phyloP scores from a whole-genome alignment of 2,329 filamentous ascomycete genomes.

The Rhynchosporium graminicola region DNA sequence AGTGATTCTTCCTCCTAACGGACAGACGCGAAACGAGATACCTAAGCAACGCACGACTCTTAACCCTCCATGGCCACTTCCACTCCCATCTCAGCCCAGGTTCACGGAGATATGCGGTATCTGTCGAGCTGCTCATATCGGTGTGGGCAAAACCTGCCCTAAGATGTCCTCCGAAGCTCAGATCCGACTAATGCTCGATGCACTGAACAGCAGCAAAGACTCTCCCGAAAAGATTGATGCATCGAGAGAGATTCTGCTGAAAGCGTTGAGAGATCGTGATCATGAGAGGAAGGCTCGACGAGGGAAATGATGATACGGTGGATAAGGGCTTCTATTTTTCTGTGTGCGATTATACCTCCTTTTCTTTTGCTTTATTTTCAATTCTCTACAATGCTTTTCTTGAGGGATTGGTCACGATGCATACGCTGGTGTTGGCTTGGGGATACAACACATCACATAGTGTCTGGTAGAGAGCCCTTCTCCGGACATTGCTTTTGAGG shows the following conservation, averaged over 20 bases:
- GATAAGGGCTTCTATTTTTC: no score
- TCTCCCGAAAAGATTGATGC: conserved; percentile 51
- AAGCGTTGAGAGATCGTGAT: conserved; percentile 12
- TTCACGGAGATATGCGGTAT: conserved; percentile 63
- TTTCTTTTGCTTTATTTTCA: neutral
- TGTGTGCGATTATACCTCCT: neutral
- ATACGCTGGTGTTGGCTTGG: neutral
- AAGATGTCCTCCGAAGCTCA: conserved; percentile 64
- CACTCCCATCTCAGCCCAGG: conserved; percentile 56
- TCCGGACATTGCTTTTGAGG: no score
- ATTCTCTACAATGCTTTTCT: neutral
- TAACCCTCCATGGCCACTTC: conserved; percentile 53
- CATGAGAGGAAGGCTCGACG: conserved; percentile 6
- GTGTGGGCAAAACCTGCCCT: conserved; percentile 57
- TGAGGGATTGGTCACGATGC: neutral
- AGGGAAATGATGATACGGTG: neutral
- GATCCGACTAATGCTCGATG: conserved; percentile 63
- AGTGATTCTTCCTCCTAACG: neutral
- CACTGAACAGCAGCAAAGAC: conserved; percentile 60
- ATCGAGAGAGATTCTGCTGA: conserved; percentile 13
- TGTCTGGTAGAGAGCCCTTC: no score
- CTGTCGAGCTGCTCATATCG: conserved; percentile 64
- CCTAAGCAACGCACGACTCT: no score
- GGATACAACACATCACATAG: no score
- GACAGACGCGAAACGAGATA: conserved; percentile 1